Evolutionary conservation across 306 rosid species (phyloP), one percentile per base, ranked within the genome.

Genomic region (Glycyrrhiza uralensis): DNA sequence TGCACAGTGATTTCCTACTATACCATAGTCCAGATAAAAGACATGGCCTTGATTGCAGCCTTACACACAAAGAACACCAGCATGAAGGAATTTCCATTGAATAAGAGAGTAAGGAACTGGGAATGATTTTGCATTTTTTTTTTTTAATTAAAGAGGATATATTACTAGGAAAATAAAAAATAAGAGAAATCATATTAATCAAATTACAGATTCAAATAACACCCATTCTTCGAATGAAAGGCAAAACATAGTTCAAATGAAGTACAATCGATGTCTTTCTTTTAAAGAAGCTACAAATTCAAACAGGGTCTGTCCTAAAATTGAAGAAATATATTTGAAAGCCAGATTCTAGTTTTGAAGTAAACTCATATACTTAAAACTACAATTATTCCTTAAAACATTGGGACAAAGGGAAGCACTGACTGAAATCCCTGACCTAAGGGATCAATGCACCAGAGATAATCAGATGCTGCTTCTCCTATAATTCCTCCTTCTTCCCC

Each of bases 391-490:
- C 33, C 35, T 57, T 17, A 45, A 50, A 71, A 61, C 15, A 26
- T 11, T 39, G 29, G 54, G 57, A 56, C n/a, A 24, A 41, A 58
- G 70, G 52, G 28, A 17, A 72, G 46, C 51, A 47, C 76, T 19
- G 69, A 46, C 14, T 12, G 75, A 59, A 75, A 72, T 73, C 14
- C 59, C 90, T 26, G 61, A 93, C 98, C 98, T 87, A 93, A 81
- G 44, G 98, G 98, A 81, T 93, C 99, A 68, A 94, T 87, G 93
- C 95, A 94, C 97, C 99, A 94, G 60, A 94, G 92, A 86, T 94
- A 94, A 83, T 94, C 93, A 42, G 96, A 94, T 35, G 95, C 66
- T 66, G 91, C 69, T 23, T 94, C 91, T 80, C 99, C 99, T 66
- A 88, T 91, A 71, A 91, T 49, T 52, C 99, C 99, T 64, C 96